phyloP scores from a whole-genome alignment of 768 basidiomycete genomes.

The Xerocomus brunneocitrinus region DNA sequence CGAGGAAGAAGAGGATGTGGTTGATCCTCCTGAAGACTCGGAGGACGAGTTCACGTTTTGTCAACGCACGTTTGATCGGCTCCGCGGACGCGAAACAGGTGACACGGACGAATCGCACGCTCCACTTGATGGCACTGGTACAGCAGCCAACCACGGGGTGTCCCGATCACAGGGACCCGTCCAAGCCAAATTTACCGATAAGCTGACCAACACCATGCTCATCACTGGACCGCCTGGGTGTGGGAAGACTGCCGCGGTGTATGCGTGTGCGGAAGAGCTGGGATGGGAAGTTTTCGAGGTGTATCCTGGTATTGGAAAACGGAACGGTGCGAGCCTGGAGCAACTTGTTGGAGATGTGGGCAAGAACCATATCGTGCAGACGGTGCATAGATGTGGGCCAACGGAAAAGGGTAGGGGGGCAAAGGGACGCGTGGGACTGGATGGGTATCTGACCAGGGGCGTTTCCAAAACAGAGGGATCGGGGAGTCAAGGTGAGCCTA shows the following conservation, averaged over 20 bases:
- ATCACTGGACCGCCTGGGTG: constrained; percentile 76
- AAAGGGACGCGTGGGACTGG: constrained; percentile 11
- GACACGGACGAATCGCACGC: constrained; percentile 1
- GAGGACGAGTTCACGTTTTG: constrained; percentile 33
- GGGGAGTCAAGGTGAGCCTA: constrained; percentile 21
- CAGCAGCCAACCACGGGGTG: constrained; percentile 4
- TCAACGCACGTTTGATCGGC: constrained; percentile 18
- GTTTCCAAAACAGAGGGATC: constrained; percentile 3
- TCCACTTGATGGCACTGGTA: constrained; percentile 1
- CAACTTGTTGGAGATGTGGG: constrained; percentile 88
- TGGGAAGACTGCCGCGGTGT: constrained; percentile 91
- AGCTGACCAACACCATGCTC: constrained; percentile 82
- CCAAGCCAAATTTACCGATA: constrained; percentile 33
- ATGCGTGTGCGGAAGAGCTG: constrained; percentile 90
- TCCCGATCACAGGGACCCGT: constrained; percentile 10
- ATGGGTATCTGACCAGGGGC: constrained; percentile 16
- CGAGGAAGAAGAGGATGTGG: constrained; percentile 25
- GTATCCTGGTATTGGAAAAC: constrained; percentile 89
- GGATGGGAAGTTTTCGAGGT: constrained; percentile 98
- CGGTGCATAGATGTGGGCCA: constrained; percentile 15
- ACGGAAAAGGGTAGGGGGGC: constrained; percentile 2
- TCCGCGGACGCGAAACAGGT: constrained; percentile 7
- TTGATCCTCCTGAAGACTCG: constrained; percentile 36
- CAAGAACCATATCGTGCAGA: constrained; percentile 79
- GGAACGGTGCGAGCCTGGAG: constrained; percentile 74